Conservation (phyloP, 306 rosid species). For the Biancaea sappan region DNA sequence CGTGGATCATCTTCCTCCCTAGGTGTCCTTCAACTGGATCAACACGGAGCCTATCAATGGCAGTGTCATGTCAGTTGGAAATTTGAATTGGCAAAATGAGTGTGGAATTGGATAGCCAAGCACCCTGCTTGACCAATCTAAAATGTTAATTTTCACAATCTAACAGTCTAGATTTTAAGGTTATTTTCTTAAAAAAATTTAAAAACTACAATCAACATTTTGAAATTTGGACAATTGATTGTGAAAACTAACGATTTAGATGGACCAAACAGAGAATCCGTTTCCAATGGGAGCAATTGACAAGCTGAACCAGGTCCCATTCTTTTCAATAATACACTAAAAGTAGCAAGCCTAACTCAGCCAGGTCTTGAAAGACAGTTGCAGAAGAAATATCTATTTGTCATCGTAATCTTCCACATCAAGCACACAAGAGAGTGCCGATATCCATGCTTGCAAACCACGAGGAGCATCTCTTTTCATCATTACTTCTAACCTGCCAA, state of each 20-base stretch:
- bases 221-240: too few relatives aligned
- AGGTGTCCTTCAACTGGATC: constrained; percentile 17
- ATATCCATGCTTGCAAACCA: constrained; percentile 76
- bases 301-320: background rate
- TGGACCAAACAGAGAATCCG: too few relatives aligned
- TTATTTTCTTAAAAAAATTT: too few relatives aligned
- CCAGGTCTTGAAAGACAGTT: constrained; percentile 1
- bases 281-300: constrained; percentile 2
- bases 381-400: constrained; percentile 36
- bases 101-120: too few relatives aligned
- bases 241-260: too few relatives aligned
- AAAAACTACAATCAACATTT: too few relatives aligned
- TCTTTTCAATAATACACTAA: background rate
- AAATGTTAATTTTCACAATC: too few relatives aligned
- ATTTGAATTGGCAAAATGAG: background rate
- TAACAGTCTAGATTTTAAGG: too few relatives aligned
- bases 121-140: too few relatives aligned
- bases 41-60: constrained; percentile 2
- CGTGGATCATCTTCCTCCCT: constrained; percentile 13
- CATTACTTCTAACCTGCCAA: constrained; percentile 61
- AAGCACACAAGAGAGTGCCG: constrained; percentile 65
- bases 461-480: constrained; percentile 51
- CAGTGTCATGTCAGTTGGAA: constrained; percentile 17
- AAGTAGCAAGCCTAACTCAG: constrained; percentile 5
- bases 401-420: constrained; percentile 48